Conservation (phyloP, 2,329 filamentous ascomycete genomes). For the Fusarium cicatricum region DNA sequence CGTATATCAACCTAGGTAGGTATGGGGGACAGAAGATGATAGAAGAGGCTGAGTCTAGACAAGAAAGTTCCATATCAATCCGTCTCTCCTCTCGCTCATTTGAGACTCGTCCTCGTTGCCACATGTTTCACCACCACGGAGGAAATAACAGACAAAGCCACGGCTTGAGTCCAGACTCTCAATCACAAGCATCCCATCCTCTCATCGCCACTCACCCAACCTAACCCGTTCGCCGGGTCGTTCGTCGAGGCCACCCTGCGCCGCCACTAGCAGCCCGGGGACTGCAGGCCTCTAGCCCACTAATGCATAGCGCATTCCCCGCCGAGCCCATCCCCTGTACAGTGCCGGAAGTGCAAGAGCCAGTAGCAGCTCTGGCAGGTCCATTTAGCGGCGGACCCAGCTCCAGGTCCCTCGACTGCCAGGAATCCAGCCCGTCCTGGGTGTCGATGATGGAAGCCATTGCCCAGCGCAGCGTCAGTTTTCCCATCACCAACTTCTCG, state of each 20-base stretch:
- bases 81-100: neutral
- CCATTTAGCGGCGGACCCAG: conserved; percentile 4
- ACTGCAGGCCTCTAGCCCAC: conserved; percentile 16
- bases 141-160: conserved; percentile 12
- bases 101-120: neutral
- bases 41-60: conserved; percentile 10
- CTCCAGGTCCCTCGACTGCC: conserved; percentile 13
- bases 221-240: conserved; percentile 1
- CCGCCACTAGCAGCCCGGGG: conserved; percentile 23
- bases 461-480: conserved; percentile 39
- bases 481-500: conserved; percentile 36
- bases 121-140: neutral
- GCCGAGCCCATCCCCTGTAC: conserved; percentile 30
- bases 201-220: conserved; percentile 11
- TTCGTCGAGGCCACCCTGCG: conserved; percentile 17
- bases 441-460: conserved; percentile 38
- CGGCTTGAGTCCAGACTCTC: conserved; percentile 31
- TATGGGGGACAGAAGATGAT: conserved; percentile 8
- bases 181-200: conserved; percentile 9
- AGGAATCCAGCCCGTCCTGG: conserved; percentile 8
- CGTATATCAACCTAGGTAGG: conserved; percentile 32
- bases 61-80: conserved; percentile 1
- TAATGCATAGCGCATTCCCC: conserved; percentile 40
- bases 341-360: conserved; percentile 24
- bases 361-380: conserved; percentile 10